These are phyloP conservation scores for Wilhelminamyces savonicus DNA, from an alignment of 805 yeast species.

Conservation along the genomic window DNA sequence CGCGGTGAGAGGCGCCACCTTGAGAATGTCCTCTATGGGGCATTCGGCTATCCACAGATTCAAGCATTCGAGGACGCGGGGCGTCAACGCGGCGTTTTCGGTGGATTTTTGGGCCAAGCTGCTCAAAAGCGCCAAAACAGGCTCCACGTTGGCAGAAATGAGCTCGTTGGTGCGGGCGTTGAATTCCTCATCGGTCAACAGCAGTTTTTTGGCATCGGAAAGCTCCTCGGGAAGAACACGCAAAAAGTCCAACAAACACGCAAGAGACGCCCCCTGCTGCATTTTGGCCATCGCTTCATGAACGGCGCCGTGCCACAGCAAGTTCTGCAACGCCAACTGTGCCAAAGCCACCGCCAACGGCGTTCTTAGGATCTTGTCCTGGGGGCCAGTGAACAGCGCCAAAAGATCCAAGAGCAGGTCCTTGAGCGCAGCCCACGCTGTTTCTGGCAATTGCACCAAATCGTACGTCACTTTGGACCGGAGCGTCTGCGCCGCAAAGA, in stretches of 20 bases:
- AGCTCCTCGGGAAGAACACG: constrained; percentile 90
- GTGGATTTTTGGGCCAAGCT: constrained; percentile 27
- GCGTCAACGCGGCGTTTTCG: constrained; percentile 17
- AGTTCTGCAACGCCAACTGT: constrained; percentile 71
- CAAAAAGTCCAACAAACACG: constrained; percentile 67
- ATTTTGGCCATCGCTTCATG: constrained; percentile 52
- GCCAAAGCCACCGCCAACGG: constrained; percentile 81
- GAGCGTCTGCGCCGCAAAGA: constrained; percentile 89
- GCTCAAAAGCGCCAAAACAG: constrained; percentile 59
- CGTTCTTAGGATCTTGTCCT: constrained; percentile 60
- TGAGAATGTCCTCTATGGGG: constrained; percentile 63
- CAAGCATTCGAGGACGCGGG: constrained; percentile 63
- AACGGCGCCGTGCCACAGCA: constrained; percentile 67
- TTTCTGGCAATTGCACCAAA: constrained; percentile 62
- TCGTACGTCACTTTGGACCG: constrained; percentile 83
- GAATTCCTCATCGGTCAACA: constrained; percentile 78
- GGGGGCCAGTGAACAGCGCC: constrained; percentile 29
- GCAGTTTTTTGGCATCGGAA: constrained; percentile 66
- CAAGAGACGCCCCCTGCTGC: constrained; percentile 14
- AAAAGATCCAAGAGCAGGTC: constrained; percentile 58
- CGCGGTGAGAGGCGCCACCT: constrained; percentile 56
- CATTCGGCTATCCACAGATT: constrained; percentile 90
- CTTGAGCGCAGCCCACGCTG: constrained; percentile 55
- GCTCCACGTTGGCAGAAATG: constrained; percentile 59
- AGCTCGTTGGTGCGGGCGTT: constrained; percentile 55